Evolutionary conservation across 768 basidiomycete species (phyloP), one percentile per base, ranked within the genome.

Genomic region (Termitomyces sp.): DNA sequence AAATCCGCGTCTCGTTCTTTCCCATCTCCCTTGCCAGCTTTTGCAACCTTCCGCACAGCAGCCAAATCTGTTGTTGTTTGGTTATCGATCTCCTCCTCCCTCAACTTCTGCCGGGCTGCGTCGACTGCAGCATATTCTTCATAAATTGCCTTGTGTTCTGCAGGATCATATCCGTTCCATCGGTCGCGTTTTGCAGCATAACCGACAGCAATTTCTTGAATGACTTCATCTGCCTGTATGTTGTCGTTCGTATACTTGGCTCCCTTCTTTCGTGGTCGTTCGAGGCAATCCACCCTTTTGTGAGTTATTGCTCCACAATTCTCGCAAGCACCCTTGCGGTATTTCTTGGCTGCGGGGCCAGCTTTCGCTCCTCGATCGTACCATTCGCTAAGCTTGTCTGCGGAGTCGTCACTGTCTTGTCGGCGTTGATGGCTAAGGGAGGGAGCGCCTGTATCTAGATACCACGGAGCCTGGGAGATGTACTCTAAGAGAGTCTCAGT

Each of bases 401-500:
- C 73, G 58, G 79, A 76, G 33, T 76, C 70, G 44, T 83, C 83
- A 64, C 87, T 86, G 35, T 89, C 86, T 22, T 84, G 88, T 63
- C 88, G 86, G 67, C 96, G 89, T 73, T 99, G 97, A 80, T 98
- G 96, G 71, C 88, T 92, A 58, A 99, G 83, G 11, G 95, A 95
- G 1, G 97, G 95, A 38, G 85, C 89, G 50, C 94, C 97, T 5
- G 91, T 94, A 75, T 98, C 93, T 66, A 96, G 85, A 75, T 98
- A 99, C 97, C 97, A 99, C 60, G 97, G 97, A 8, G 94, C 96
- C 74, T 96, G 94, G 7, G 96, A 94, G 72, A 99, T 99, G 73
- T 98, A 99, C 77, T 98, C 94, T 95, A 18, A 60, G 54, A 40
- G 33, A 59, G 7, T 52, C 32, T 59, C 32, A 61, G 54, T 50